Percentiles rank a stretch among this genome's conserved stretches.
Evolutionary conservation across 345 rosid species (phyloP).

Genomic region (Dovyalis caffra): DNA sequence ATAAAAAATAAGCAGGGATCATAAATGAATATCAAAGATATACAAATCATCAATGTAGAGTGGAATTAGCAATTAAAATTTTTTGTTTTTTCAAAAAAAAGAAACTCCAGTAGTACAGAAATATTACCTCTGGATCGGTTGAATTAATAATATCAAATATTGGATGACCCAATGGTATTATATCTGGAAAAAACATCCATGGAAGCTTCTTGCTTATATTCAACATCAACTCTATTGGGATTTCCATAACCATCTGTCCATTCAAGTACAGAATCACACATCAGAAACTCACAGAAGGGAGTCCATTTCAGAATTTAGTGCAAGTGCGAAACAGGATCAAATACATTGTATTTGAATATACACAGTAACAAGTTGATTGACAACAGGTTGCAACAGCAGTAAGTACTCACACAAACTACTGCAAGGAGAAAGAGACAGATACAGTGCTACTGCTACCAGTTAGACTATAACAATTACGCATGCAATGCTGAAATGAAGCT

Average conservation of each 20-base stretch:
- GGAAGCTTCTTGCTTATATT: conserved; percentile 83
- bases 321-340: background rate
- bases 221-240: conserved; percentile 86
- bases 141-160: conserved; percentile 90
- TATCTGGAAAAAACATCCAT: conserved; percentile 98
- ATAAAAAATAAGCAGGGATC: background rate
- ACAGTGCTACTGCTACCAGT: background rate
- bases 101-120: background rate
- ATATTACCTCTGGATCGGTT: conserved; percentile 76
- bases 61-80: background rate
- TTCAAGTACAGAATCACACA: conserved; percentile 13
- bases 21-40: background rate
- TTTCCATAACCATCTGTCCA: conserved; percentile 85
- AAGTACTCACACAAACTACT: background rate
- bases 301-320: background rate
- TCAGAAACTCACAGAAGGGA: background rate
- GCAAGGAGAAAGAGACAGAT: background rate
- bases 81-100: too few species aligned
- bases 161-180: conserved; percentile 87
- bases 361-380: background rate
- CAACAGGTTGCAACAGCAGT: background rate
- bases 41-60: conserved; percentile 8
- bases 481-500: background rate
- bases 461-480: background rate
- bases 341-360: background rate